These are phyloP conservation scores for Kwoniella pini DNA, from an alignment of 768 basidiomycete genomes.

Conservation along the genomic window DNA sequence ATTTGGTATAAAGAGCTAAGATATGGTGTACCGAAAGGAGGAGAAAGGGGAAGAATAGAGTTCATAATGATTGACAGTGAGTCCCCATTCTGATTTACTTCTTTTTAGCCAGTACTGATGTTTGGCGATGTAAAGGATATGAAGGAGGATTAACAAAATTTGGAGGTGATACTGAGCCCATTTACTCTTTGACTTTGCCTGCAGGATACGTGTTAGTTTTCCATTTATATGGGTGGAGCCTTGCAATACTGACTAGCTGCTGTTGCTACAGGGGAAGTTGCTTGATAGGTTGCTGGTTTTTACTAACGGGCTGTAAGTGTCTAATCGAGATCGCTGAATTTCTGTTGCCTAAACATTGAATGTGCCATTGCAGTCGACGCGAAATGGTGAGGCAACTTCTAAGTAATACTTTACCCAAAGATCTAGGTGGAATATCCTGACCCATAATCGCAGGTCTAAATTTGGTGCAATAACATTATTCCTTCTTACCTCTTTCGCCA, in stretches of 20 bases:
- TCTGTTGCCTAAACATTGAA: not conserved
- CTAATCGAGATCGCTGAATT: no score
- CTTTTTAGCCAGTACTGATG: not conserved
- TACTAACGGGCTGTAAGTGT: conserved; percentile 42
- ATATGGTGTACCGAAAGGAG: conserved; percentile 5
- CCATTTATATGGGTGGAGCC: not conserved
- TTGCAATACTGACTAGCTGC: not conserved
- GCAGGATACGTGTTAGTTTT: conserved; percentile 43
- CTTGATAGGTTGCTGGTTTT: conserved; percentile 33
- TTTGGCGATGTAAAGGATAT: conserved; percentile 11
- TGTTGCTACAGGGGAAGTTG: conserved; percentile 35
- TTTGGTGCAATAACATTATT: conserved; percentile 33
- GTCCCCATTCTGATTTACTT: not conserved
- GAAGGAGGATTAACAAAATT: conserved; percentile 43
- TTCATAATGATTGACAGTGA: conserved; percentile 40
- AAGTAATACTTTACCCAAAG: no score
- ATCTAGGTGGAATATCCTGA: not conserved
- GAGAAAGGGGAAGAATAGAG: conserved; percentile 25
- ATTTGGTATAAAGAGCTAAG: conserved; percentile 13
- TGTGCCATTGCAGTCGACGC: conserved; percentile 21
- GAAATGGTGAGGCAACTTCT: conserved; percentile 7
- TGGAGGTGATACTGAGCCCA: conserved; percentile 15
- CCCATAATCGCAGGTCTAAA: conserved; percentile 30
- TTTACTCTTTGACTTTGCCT: conserved; percentile 24
- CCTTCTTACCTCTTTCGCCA: conserved; percentile 15